Evolutionary conservation across 2,329 filamentous ascomycete species (phyloP), one percentile per base, ranked within the genome.

Genomic region (Phyllosticta citriasiana): DNA sequence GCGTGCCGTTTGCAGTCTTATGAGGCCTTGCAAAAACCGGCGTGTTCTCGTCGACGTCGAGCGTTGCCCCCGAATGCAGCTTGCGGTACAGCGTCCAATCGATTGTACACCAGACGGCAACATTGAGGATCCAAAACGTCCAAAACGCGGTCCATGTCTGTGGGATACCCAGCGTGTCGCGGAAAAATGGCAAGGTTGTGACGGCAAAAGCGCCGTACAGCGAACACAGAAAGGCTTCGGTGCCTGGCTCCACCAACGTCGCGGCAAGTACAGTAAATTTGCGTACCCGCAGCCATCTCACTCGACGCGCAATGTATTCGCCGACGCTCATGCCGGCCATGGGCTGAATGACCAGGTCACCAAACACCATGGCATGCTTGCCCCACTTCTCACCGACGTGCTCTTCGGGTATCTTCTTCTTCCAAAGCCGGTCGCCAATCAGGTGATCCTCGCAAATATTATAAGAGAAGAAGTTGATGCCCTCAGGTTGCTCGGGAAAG

Each of bases 361-460:
- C 91, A 70, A 87, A 88, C 1, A 92, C 85, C 62, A 97, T 80
- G 4, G 85, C 88, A 71, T 99, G 94, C 68, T 95, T 95, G 51
- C 82, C 81, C 76, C 84, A 88, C 26, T 71, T 73, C 64, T 76
- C 72, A 2, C 55, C 60, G 10, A 14, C 55, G 6, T 61, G 19
- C 55, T 73, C 71, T 51, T 72, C 71, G 0, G 70, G 66, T 0
- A 83, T 82, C 0, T 83, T 81, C 4, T 84, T 82, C 60, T 86
- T 85, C 91, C 92, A 99, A 4, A 99, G 81, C 0, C 94, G 77
- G 66, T 99, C 94, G 12, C 93, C 93, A 60, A 99, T 96, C 25
- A 97, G 79, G 69, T 99, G 94, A 71, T 99, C 94, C 73, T 99
- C 95, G 77, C 94, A 99, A 70, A 99, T 97, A 71, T 96, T 96